Evolutionary conservation across 352 stramenopile genomes (phyloP).

Genomic region (Pythium dissimile): DNA sequence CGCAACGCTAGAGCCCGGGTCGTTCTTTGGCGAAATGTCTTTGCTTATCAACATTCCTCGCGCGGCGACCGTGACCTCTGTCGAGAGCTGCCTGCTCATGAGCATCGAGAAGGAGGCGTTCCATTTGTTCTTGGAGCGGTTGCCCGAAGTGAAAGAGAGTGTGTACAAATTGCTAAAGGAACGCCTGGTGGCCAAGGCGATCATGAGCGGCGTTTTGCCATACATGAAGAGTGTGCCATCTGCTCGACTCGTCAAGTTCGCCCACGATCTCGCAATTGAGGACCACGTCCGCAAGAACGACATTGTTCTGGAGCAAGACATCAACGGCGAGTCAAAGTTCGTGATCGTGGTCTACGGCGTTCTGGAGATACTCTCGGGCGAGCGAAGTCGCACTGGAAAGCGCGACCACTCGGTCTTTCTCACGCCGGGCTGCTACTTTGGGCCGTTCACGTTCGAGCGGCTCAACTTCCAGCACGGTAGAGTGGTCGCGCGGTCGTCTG

Average conservation of each 20-base stretch:
- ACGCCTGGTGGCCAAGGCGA: conserved; percentile 59
- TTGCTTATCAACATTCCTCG: conserved; percentile 76
- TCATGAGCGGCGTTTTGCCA: conserved; percentile 69
- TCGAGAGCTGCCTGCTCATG: conserved; percentile 76
- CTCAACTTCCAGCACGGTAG: conserved; percentile 47
- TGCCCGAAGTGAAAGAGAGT: conserved; percentile 43
- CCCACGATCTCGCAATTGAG: conserved; percentile 57
- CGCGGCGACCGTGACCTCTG: conserved; percentile 58
- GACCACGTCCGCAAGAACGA: conserved; percentile 62
- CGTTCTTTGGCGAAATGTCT: conserved; percentile 83
- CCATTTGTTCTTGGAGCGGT: conserved; percentile 54
- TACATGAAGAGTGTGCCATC: conserved; percentile 60
- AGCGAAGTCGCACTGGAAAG: conserved; percentile 24
- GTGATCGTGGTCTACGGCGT: conserved; percentile 66
- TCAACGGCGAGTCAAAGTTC: conserved; percentile 36
- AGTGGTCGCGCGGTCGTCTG: conserved; percentile 44
- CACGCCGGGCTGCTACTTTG: conserved; percentile 66
- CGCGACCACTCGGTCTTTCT: conserved; percentile 55
- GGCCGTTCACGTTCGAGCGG: conserved; percentile 68
- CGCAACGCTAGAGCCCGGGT: conserved; percentile 60
- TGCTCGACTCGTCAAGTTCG: conserved; percentile 51
- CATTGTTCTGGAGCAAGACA: conserved; percentile 46
- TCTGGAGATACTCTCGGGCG: conserved; percentile 52
- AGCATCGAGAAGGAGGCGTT: conserved; percentile 77
- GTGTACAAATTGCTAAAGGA: conserved; percentile 68